Evolutionary conservation across 768 basidiomycete genomes (phyloP), one percentile per base, ranked within the genome.

Genomic region (Podaxis rugospora): DNA sequence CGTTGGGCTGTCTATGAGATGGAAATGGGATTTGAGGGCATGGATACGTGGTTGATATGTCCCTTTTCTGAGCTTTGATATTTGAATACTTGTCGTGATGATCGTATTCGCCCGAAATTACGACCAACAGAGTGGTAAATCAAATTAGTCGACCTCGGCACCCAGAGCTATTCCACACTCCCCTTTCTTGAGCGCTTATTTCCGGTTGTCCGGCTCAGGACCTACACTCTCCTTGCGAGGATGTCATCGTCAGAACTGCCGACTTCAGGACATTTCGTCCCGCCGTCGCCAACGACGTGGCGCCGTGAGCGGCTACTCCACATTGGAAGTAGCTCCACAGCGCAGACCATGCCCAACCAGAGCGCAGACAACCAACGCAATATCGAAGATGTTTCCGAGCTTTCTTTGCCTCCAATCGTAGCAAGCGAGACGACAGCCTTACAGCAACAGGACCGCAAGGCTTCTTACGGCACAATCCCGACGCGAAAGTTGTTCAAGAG

Each of bases 391-490:
- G 11, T 42, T 42, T 28, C 28, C 35, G 55, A 57, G 4, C 21
- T 25, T 16, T 37, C 56, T 4, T 6, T 50, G 23, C 37, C 63
- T 35, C 18, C 44, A 21, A 35, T 53, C 18, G 37, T 55, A 21
- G 44, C 52, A 1, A 51, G 60, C 14, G 59, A 65, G 35, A 62
- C 70, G 18, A 66, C 58, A 25, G 51, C 62, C 7, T 68, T 83
- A 42, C 74, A 70, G 5, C 66, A 69, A 32, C 56, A 67, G 6
- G 61, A 67, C n/a, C 62, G 66, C 51, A 65, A 65, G 1, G 68
- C 70, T 1, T 78, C 77, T 14, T 92, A 92, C 66, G 90, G 90
- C 14, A 82, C 90, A 3, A 62, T 82, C n/a, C 71, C 67, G 13
- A 66, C 70, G 7, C 70, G 69, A 51, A 70, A 68, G 53, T 53